Evolutionary conservation across 2,329 filamentous ascomycete species (phyloP).

Genomic region (Fusarium udum): DNA sequence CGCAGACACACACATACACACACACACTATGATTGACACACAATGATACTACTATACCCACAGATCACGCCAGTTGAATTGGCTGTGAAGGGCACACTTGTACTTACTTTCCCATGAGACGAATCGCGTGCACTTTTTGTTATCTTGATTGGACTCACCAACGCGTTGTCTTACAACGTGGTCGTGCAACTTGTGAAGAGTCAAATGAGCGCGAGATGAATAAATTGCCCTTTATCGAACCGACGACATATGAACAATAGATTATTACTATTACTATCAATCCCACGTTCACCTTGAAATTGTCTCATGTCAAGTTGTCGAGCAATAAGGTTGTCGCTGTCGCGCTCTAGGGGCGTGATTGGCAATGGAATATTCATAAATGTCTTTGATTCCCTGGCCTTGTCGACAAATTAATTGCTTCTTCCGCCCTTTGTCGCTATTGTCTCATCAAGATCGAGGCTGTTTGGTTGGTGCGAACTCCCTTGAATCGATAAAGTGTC

Average conservation of each 20-base stretch:
- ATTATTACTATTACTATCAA: not conserved
- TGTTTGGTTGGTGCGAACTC: conserved; percentile 20
- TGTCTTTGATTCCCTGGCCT: conserved; percentile 13
- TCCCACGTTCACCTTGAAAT: not conserved
- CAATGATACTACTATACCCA: conserved; percentile 16
- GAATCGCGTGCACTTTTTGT: conserved; percentile 23
- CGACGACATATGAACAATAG: conserved; percentile 8
- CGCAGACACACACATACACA: conserved; percentile 17
- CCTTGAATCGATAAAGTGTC: conserved; percentile 22
- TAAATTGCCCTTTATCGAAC: conserved; percentile 3
- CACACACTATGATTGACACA: conserved; percentile 11
- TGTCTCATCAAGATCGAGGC: conserved; percentile 4
- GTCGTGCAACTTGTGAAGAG: not conserved
- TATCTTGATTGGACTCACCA: not conserved
- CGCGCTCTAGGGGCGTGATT: not conserved
- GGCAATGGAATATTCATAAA: conserved; percentile 14
- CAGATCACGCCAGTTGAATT: conserved; percentile 30
- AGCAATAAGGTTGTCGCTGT: not conserved
- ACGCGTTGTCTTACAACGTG: conserved; percentile 5
- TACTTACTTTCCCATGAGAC: conserved; percentile 26
- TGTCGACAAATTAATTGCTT: conserved; percentile 18
- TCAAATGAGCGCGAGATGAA: conserved; percentile 2
- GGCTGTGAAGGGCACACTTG: conserved; percentile 29
- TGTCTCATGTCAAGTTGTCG: not conserved
- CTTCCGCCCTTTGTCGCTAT: conserved; percentile 26